Base-by-base conservation (phyloP, 768 basidiomycete genomes). In the Cytidiella melzeri region DNA sequence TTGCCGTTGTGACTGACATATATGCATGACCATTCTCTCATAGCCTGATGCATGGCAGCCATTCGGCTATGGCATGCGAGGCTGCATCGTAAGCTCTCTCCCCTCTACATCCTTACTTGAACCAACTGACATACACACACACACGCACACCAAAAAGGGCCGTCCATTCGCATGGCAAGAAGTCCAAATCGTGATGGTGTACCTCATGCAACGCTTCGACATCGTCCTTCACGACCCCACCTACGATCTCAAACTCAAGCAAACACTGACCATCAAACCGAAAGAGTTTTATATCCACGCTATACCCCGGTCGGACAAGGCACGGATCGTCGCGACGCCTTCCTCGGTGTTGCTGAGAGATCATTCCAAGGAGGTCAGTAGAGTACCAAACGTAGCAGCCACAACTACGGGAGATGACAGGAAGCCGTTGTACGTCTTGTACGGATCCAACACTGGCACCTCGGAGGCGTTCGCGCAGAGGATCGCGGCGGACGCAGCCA, bases 101-200 rank as follows among this genome's bases (percentile, higher is more conserved):
- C 7, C 38, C 6, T 37, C 36, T 18, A 20, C 3, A 36, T 25
- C n/a, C n/a, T n/a, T n/a, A n/a, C n/a, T n/a, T 2, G 47, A 28
- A 18, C 6, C 7, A 20, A 18, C 20, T 7, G 18, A n/a, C 15
- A 13, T 20, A 20, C 10, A 18, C 11, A 13, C 45, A 46, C 3
- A 47, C n/a, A 19, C 9, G n/a, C n/a, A 12, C 10, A 24, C 7
- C 4, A 1, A 43, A 7, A 26, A 65, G 54, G 73, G 73, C 9
- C 64, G 75, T 3, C 67, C 73, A 1, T 72, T 77, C 42, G 74
- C 75, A 0, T 73, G 69, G 71, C 74, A 76, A 56, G 75, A 76
- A 58, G 69, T 71, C 12, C 57, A 64, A 28, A 67, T 76, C 43
- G 67, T 67, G 19, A 60, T 76, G 28, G 66, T 69, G 0, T 63